A percentile compares a stretch with the other conserved stretches of the same genome.
Evolutionary conservation across 345 rosid species (phyloP).

Genomic region (Orychophragmus violaceus): DNA sequence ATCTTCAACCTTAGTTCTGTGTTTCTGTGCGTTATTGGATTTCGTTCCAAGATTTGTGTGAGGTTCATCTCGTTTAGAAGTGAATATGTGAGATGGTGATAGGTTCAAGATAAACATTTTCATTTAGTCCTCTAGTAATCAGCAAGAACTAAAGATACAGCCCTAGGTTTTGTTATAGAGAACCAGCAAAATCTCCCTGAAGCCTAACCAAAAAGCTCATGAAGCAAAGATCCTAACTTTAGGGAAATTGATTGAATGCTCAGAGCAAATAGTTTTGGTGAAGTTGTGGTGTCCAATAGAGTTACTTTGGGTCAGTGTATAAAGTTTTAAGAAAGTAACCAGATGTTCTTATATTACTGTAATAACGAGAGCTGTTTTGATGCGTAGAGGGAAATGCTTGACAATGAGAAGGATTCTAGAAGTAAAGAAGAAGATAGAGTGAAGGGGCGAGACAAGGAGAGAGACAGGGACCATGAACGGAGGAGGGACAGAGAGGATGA

Average conservation of each 20-base stretch:
- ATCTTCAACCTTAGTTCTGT: not conserved
- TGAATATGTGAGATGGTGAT: not conserved
- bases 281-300: not conserved
- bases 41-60: not conserved
- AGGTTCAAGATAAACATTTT: not conserved
- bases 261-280: not conserved
- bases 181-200: not conserved
- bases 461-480: slow-evolving; percentile 17
- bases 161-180: not conserved
- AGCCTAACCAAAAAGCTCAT: not conserved
- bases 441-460: slow-evolving; percentile 37
- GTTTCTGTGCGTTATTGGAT: not conserved
- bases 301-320: no score
- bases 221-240: not conserved
- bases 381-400: slow-evolving; percentile 48
- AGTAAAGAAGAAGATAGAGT: slow-evolving; percentile 44
- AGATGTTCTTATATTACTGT: no score
- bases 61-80: not conserved
- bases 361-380: not conserved
- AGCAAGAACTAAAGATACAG: not conserved
- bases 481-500: slow-evolving; percentile 17
- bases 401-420: slow-evolving; percentile 48
- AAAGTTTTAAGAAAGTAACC: no score
- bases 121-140: no score
- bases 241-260: not conserved